These are phyloP conservation scores for Cryptococcus sp. DNA, from an alignment of 1,284 basidiomycete genomes.

Conservation along the genomic window DNA sequence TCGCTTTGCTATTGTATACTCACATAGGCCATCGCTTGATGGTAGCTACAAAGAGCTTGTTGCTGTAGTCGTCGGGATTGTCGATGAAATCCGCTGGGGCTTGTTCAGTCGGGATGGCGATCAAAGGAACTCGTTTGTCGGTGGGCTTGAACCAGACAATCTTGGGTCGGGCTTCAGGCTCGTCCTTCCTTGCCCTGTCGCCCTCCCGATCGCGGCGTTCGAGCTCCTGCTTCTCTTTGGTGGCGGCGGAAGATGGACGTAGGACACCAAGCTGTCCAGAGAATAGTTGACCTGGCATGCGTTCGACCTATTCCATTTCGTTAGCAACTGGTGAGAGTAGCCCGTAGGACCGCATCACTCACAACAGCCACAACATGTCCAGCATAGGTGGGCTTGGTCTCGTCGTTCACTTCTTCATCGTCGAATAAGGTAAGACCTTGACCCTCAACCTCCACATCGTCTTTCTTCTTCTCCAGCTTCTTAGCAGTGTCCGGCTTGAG, in stretches of 20 bases:
- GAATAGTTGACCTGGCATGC: conserved; percentile 98
- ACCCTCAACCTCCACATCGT: conserved; percentile 99
- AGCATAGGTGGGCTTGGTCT: conserved; percentile 79
- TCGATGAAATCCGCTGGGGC: conserved; percentile 95
- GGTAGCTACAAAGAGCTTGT: conserved; percentile 93
- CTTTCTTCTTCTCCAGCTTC: conserved; percentile 99
- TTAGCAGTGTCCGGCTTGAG: conserved; percentile 71
- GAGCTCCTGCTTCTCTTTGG: conserved; percentile 99
- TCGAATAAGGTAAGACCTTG: conserved; percentile 95
- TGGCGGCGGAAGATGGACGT: conserved; percentile 94
- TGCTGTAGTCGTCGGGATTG: conserved; percentile 84
- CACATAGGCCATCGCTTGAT: conserved; percentile 82
- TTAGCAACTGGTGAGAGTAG: neutral
- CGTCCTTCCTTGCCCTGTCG: conserved; percentile 58
- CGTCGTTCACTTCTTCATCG: conserved; percentile 97
- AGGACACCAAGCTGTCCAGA: conserved; percentile 94
- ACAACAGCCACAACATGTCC: conserved; percentile 97
- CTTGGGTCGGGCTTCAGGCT: conserved; percentile 83
- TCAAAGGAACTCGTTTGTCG: conserved; percentile 97
- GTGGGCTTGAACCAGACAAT: conserved; percentile 99
- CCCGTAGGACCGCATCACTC: conserved; percentile 8
- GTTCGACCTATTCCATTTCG: conserved; percentile 62
- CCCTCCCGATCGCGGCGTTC: conserved; percentile 95
- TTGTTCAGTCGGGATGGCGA: conserved; percentile 99
- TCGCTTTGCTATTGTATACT: conserved; percentile 13